Percentiles rank a stretch among this genome's conserved stretches.
phyloP scores from a whole-genome alignment of 768 basidiomycete genomes.

The Leccinellum rugosiceps region DNA sequence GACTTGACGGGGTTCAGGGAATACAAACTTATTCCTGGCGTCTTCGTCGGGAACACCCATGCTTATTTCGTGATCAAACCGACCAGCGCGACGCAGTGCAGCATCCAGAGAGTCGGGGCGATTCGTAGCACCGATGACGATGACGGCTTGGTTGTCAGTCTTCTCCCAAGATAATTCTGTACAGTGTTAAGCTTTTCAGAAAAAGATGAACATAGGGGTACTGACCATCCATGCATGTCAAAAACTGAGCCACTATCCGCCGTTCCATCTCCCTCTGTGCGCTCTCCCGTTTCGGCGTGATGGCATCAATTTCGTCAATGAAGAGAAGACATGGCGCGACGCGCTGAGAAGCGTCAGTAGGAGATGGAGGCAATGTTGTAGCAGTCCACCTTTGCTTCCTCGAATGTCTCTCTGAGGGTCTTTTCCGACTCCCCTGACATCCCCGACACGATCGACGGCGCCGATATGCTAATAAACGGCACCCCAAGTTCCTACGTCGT shows the following conservation, averaged over 20 bases:
- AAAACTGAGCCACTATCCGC: slow-evolving; percentile 93
- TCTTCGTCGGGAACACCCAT: slow-evolving; percentile 96
- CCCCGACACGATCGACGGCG: slow-evolving; percentile 93
- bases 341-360: slow-evolving; percentile 44
- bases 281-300: slow-evolving; percentile 96
- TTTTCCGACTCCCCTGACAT: slow-evolving; percentile 99
- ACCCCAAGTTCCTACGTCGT: slow-evolving; percentile 75
- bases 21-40: slow-evolving; percentile 78
- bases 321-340: slow-evolving; percentile 92
- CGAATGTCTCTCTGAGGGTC: slow-evolving; percentile 92
- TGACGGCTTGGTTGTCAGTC: slow-evolving; percentile 86
- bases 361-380: background rate
- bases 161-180: slow-evolving; percentile 96
- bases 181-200: background rate
- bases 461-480: slow-evolving; percentile 92
- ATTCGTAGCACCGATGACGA: slow-evolving; percentile 96
- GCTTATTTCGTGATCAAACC: slow-evolving; percentile 97
- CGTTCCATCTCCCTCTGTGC: slow-evolving; percentile 99
- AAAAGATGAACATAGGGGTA: background rate
- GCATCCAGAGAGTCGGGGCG: slow-evolving; percentile 93
- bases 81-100: slow-evolving; percentile 86
- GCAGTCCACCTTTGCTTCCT: slow-evolving; percentile 81
- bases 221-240: slow-evolving; percentile 98
- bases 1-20: background rate
- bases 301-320: slow-evolving; percentile 97